phyloP scores from a whole-genome alignment of 1,139 yeast genomes.

The Lodderomyces parapsilosis region DNA sequence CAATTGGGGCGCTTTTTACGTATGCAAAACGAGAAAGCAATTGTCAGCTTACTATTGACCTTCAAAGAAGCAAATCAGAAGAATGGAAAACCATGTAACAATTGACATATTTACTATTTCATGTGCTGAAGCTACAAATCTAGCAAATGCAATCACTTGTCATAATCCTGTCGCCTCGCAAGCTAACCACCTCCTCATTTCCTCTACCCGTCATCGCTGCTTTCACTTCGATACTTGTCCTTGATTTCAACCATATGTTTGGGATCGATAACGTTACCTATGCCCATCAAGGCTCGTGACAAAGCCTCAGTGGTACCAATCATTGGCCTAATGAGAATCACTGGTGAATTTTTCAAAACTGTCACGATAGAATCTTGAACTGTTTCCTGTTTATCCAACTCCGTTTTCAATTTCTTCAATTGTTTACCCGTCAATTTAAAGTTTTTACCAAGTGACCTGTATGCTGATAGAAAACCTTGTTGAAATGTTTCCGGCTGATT shows the following conservation, averaged over 20 bases:
- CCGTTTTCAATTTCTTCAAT: conserved; percentile 56
- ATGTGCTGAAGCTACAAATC: no score
- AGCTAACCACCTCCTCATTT: conserved; percentile 1
- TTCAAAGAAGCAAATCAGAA: no score
- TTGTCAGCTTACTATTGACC: no score
- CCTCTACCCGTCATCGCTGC: conserved; percentile 6
- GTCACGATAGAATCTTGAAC: conserved; percentile 68
- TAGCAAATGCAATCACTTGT: no score
- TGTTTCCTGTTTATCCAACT: conserved; percentile 59
- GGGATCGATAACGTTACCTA: conserved; percentile 79
- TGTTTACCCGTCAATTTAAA: conserved; percentile 66
- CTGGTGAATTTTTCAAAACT: conserved; percentile 76
- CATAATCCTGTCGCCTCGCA: no score
- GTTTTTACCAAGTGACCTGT: conserved; percentile 68
- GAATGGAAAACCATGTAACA: no score
- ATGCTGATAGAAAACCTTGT: conserved; percentile 75
- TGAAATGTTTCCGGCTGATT: conserved; percentile 74
- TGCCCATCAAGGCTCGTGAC: conserved; percentile 77
- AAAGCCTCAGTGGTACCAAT: conserved; percentile 94
- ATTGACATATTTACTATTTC: no score
- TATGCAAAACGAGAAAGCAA: no score
- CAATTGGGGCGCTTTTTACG: no score
- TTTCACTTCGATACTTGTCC: conserved; percentile 29
- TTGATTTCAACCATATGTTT: conserved; percentile 38
- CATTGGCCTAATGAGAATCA: conserved; percentile 77